Base-by-base conservation (phyloP, 1,284 basidiomycete genomes). In the Bjerkandera adusta region DNA sequence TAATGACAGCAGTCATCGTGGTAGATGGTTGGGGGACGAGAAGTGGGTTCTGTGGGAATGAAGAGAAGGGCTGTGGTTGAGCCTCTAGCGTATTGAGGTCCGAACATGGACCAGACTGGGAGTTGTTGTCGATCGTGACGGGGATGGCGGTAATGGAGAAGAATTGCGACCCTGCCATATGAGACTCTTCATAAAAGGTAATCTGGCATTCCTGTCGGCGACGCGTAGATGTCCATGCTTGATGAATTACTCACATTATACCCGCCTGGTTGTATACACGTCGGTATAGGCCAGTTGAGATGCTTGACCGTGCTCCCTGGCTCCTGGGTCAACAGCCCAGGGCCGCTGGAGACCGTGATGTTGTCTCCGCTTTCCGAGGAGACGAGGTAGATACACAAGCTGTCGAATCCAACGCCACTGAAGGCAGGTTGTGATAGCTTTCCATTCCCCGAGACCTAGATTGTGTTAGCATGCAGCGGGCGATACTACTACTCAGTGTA, bases 261-360 rank as follows among this genome's bases (percentile, higher is more conserved):
- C 16, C 62, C 43, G 24, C 76, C 77, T n/a, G 65, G 49, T 3
- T 66, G 59, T 5, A 77, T 53, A 52, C 76, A 79, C 3, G 57
- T 55, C 1, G 76, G 72, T 18, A 80, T 62, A 3, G 53, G 52
- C 59, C 65, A 77, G 48, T 73, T 65, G 7, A 76, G 55, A 56
- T 77, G 75, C 49, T 74, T 73, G 43, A 80, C 77, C 13, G 72
- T 74, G 46, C 66, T 70, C 11, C 71, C 71, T 12, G 56, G 58
- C 53, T 77, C 73, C 40, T 68, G 62, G 3, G 57, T 60, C 5
- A 77, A 59, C 11, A 78, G 55, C 6, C 48, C 56, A n/a, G 72
- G 54, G 3, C 70, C 71, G 29, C 57, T 52, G 5, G 73, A 68
- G 11, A 81, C 68, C 3, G 77, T 79, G 11, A 75, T 40, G 52